phyloP scores from a whole-genome alignment of 2,329 filamentous ascomycete species.

The Colletotrichum tanaceti region DNA sequence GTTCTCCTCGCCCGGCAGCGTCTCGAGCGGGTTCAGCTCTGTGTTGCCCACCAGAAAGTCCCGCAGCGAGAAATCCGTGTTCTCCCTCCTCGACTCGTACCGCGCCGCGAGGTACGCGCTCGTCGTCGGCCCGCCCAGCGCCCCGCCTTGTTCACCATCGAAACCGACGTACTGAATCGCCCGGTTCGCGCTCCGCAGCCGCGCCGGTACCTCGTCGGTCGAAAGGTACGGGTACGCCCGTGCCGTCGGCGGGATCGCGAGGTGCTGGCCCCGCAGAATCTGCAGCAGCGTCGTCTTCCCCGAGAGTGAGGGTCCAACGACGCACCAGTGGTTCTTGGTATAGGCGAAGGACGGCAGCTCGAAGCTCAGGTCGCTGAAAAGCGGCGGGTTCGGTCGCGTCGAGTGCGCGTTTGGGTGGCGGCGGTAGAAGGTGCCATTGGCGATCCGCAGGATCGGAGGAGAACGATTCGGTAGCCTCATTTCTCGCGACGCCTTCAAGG shows the following conservation, averaged over 20 bases:
- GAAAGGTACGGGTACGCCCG: slow-evolving; percentile 84
- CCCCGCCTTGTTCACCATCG: slow-evolving; percentile 73
- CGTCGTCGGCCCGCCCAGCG: slow-evolving; percentile 65
- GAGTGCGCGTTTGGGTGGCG: slow-evolving; percentile 69
- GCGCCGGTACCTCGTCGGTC: slow-evolving; percentile 66
- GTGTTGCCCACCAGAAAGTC: slow-evolving; percentile 87
- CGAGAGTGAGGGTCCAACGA: slow-evolving; percentile 82
- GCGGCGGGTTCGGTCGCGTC: slow-evolving; percentile 70
- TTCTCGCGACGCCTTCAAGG: not conserved
- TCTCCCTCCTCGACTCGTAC: slow-evolving; percentile 89
- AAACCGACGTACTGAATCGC: slow-evolving; percentile 94
- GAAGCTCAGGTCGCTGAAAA: slow-evolving; percentile 80
- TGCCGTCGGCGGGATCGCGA: slow-evolving; percentile 80
- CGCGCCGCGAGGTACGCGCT: slow-evolving; percentile 88
- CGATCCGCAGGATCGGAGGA: slow-evolving; percentile 75
- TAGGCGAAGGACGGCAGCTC: slow-evolving; percentile 69
- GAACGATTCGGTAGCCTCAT: slow-evolving; percentile 34
- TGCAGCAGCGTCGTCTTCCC: slow-evolving; percentile 88
- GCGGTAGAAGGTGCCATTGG: slow-evolving; percentile 85
- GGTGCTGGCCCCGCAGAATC: slow-evolving; percentile 78
- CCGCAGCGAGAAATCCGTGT: slow-evolving; percentile 84
- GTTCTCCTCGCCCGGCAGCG: slow-evolving; percentile 53
- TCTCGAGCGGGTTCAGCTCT: slow-evolving; percentile 79
- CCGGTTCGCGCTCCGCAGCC: slow-evolving; percentile 68
- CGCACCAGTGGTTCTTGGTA: slow-evolving; percentile 77